These are phyloP conservation scores for Phylloporus sp. DNA, from an alignment of 768 basidiomycete genomes.

Conservation along the genomic window DNA sequence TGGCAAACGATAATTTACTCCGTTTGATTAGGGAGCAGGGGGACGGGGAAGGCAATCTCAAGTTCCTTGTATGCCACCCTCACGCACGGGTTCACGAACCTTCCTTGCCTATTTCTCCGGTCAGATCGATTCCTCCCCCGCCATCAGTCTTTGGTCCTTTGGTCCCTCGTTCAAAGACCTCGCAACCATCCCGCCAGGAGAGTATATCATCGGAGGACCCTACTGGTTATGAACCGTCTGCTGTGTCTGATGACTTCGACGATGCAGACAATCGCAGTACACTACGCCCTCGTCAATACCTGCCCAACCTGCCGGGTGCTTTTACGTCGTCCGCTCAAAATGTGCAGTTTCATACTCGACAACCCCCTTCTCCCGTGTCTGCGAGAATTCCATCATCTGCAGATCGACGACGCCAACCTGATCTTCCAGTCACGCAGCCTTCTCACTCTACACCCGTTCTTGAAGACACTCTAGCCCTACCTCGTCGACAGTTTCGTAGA, in stretches of 20 bases:
- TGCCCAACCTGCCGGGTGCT: conserved; percentile 25
- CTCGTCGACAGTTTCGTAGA: conserved; percentile 26
- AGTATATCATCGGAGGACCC: conserved; percentile 64
- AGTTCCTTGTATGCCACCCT: conserved; percentile 73
- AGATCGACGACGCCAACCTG: conserved; percentile 26
- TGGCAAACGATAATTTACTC: conserved; percentile 66
- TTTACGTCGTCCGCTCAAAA: conserved; percentile 37
- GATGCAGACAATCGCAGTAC: conserved; percentile 48
- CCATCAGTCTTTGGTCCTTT: conserved; percentile 48
- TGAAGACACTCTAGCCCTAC: conserved; percentile 26
- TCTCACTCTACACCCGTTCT: conserved; percentile 27
- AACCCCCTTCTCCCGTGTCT: conserved; percentile 35
- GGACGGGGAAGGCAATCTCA: conserved; percentile 75
- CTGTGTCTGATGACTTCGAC: conserved; percentile 52
- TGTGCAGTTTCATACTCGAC: conserved; percentile 36
- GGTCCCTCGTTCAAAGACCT: conserved; percentile 41
- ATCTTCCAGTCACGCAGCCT: conserved; percentile 21
- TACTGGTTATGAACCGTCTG: conserved; percentile 66
- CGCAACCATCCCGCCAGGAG: conserved; percentile 56
- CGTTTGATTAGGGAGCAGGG: conserved; percentile 66
- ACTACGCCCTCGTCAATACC: conserved; percentile 36
- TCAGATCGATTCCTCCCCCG: conserved; percentile 45
- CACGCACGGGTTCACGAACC: conserved; percentile 57
- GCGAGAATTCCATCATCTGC: conserved; percentile 21
- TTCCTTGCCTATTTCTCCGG: conserved; percentile 35